Conservation (phyloP, 768 basidiomycete genomes). For the Lactarius hengduanensis region DNA sequence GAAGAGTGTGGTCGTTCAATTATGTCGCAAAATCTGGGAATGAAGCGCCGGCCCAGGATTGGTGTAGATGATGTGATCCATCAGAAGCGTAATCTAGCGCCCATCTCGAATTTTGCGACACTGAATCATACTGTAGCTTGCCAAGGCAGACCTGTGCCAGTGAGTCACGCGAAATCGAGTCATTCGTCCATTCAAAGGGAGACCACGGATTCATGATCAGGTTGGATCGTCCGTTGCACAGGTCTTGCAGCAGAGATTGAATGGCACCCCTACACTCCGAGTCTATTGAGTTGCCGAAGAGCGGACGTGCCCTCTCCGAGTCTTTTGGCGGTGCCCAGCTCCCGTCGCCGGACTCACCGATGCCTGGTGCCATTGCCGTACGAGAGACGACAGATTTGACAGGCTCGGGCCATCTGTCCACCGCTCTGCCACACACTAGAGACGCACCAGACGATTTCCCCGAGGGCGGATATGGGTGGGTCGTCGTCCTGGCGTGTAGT, state of each 20-base stretch:
- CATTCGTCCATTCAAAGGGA: neutral
- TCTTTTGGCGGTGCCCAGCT: neutral
- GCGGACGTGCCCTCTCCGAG: neutral
- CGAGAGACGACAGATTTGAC: neutral
- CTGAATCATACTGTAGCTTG: too few species aligned
- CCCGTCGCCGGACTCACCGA: neutral
- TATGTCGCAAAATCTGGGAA: too few species aligned
- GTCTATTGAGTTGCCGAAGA: neutral
- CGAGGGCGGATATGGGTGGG: conserved; percentile 39
- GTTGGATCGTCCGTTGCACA: too few species aligned
- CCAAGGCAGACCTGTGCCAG: too few species aligned
- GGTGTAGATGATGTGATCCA: too few species aligned
- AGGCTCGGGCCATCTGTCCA: neutral
- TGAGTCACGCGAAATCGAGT: neutral
- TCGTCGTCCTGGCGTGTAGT: conserved; percentile 35
- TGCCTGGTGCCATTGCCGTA: neutral
- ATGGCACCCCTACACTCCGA: neutral
- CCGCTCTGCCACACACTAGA: neutral
- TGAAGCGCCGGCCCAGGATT: too few species aligned
- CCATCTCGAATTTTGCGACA: too few species aligned
- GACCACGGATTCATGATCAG: neutral
- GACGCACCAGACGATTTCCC: conserved; percentile 24
- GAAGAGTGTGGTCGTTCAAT: too few species aligned
- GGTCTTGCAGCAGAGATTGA: neutral
- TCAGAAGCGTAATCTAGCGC: too few species aligned